These are phyloP conservation scores for Starmera pachycereana DNA, from an alignment of 805 yeast genomes.

Conservation along the genomic window DNA sequence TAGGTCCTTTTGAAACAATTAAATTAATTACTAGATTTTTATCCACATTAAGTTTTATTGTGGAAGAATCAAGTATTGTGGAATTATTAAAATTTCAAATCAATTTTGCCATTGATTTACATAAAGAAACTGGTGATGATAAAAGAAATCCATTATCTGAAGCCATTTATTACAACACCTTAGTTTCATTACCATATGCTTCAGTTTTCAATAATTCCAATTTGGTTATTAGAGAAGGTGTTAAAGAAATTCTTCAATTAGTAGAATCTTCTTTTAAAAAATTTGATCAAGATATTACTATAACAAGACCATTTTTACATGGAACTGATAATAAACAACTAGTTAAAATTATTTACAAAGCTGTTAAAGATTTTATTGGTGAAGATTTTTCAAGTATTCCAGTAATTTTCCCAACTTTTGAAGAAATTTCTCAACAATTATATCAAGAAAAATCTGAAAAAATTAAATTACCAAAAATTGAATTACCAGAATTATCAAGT, in stretches of 20 bases:
- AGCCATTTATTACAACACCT: constrained; percentile 50
- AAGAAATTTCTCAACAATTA: constrained; percentile 6
- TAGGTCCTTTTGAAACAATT: constrained; percentile 59
- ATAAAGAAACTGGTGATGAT: constrained; percentile 25
- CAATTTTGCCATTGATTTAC: constrained; percentile 40
- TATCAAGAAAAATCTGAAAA: constrained; percentile 2
- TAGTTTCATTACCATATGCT: constrained; percentile 57
- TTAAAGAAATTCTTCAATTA: constrained; percentile 35
- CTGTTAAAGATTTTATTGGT: constrained; percentile 29
- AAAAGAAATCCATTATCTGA: constrained; percentile 54
- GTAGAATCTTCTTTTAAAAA: constrained; percentile 30
- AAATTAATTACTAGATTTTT: constrained; percentile 66
- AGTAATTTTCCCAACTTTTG: constrained; percentile 28
- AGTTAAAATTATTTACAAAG: constrained; percentile 41
- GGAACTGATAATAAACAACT: constrained; percentile 32
- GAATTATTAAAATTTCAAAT: constrained; percentile 38
- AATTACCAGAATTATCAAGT: constrained; percentile 26
- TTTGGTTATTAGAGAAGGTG: constrained; percentile 19
- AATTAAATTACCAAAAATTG: constrained; percentile 14
- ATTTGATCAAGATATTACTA: constrained; percentile 10
- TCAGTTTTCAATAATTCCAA: constrained; percentile 31
- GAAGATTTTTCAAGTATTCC: constrained; percentile 31
- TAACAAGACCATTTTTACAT: constrained; percentile 18
- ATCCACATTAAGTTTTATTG: constrained; percentile 53
- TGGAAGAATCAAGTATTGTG: constrained; percentile 38